phyloP scores from a whole-genome alignment of 805 yeast genomes.

The Brettanomyces custersianus region DNA sequence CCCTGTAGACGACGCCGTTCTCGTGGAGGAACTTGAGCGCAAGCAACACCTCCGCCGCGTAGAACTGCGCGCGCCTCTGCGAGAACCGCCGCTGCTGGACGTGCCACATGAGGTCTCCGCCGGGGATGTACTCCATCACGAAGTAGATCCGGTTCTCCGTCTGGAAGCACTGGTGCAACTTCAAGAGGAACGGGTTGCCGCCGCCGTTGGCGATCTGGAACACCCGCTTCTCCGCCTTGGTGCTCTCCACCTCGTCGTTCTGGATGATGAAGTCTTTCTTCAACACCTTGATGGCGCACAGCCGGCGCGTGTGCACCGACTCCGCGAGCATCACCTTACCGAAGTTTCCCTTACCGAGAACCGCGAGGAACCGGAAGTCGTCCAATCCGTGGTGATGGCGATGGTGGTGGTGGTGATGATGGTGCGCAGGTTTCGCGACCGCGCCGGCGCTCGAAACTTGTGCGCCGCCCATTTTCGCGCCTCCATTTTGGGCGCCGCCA shows the following conservation, averaged over 20 bases:
- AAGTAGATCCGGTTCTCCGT: slow-evolving; percentile 95
- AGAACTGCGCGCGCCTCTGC: slow-evolving; percentile 87
- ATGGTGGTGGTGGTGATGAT: slow-evolving; percentile 29
- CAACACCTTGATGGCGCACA: slow-evolving; percentile 94
- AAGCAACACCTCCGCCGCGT: slow-evolving; percentile 91
- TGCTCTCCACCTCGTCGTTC: slow-evolving; percentile 93
- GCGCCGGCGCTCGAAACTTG: neutral
- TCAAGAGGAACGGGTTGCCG: slow-evolving; percentile 86
- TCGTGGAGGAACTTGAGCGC: slow-evolving; percentile 93
- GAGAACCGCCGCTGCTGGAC: slow-evolving; percentile 88
- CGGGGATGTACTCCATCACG: slow-evolving; percentile 96
- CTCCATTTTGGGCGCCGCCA: neutral
- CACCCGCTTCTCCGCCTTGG: slow-evolving; percentile 89
- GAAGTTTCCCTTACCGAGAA: slow-evolving; percentile 95
- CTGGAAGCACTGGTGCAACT: slow-evolving; percentile 91
- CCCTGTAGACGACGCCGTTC: slow-evolving; percentile 93
- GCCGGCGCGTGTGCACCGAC: slow-evolving; percentile 66
- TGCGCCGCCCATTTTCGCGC: neutral
- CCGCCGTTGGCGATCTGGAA: slow-evolving; percentile 67
- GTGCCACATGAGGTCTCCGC: slow-evolving; percentile 99
- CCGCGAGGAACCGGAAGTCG: slow-evolving; percentile 90
- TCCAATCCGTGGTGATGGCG: slow-evolving; percentile 83
- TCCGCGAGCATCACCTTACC: slow-evolving; percentile 98
- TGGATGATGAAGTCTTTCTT: slow-evolving; percentile 94
- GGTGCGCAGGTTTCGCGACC: slow-evolving; percentile 14